A percentile compares a stretch with the other conserved stretches of the same genome.
Evolutionary conservation across 805 yeast genomes (phyloP).

Genomic region (Ogataea salicorniae): DNA sequence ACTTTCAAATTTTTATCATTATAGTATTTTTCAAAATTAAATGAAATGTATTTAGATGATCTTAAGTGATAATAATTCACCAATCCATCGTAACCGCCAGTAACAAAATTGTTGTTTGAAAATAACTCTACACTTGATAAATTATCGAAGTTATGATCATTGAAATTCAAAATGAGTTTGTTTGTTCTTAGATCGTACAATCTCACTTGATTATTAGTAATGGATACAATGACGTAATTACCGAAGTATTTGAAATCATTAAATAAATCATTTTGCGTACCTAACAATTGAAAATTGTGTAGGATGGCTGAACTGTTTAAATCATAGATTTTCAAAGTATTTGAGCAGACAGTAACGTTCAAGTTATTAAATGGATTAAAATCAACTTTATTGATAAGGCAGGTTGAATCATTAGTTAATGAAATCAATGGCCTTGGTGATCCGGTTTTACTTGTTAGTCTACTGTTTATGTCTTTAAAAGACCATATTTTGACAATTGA

Average conservation of each 20-base stretch:
- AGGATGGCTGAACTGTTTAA: constrained; percentile 1
- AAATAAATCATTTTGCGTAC: constrained; percentile 1
- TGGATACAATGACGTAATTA: constrained; percentile 8
- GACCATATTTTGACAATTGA: constrained; percentile 7
- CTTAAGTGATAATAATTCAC: constrained; percentile 15
- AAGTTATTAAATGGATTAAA: constrained; percentile 2
- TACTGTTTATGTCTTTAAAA: background rate
- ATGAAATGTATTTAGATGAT: constrained; percentile 3
- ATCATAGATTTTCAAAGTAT: constrained; percentile 15
- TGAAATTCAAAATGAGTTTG: background rate
- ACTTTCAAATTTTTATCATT: background rate
- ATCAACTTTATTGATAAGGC: background rate
- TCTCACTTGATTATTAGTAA: constrained; percentile 9
- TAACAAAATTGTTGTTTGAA: constrained; percentile 5
- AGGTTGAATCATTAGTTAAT: constrained; percentile 9
- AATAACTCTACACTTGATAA: constrained; percentile 4
- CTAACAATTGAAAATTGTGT: background rate
- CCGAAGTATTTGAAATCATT: constrained; percentile 7
- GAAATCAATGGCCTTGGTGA: background rate
- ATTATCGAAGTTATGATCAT: constrained; percentile 14
- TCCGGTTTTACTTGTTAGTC: too few species aligned
- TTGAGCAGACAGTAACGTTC: constrained; percentile 13
- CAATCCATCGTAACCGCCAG: constrained; percentile 18
- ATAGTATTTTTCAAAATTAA: constrained; percentile 14
- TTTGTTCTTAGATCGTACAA: constrained; percentile 10